phyloP scores from a whole-genome alignment of 108 stramenopile genomes.

The Cyclotella sp. region DNA sequence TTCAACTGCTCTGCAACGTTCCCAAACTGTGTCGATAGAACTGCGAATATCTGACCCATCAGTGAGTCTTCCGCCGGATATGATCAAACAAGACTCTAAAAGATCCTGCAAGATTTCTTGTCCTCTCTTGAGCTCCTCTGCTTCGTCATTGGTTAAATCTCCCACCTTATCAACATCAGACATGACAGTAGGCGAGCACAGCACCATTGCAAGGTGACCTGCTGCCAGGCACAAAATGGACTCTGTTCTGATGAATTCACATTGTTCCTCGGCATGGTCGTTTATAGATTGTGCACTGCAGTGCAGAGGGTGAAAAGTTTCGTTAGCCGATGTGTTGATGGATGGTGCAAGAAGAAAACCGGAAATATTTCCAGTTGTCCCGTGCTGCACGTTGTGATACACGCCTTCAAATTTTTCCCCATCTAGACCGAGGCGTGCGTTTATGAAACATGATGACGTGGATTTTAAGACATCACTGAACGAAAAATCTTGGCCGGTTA shows the following conservation, averaged over 20 bases:
- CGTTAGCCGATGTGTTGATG: slow-evolving; percentile 1
- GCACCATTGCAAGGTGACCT: slow-evolving; percentile 65
- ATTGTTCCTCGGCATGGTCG: background rate
- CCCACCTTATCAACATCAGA: slow-evolving; percentile 55
- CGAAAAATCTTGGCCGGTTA: slow-evolving; percentile 27
- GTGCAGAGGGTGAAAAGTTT: background rate
- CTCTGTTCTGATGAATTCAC: slow-evolving; percentile 29
- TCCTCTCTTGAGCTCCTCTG: slow-evolving; percentile 8
- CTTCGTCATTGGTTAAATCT: background rate
- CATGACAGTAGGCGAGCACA: slow-evolving; percentile 33
- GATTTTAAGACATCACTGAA: slow-evolving; percentile 15
- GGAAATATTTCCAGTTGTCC: slow-evolving; percentile 64
- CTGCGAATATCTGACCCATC: slow-evolving; percentile 27
- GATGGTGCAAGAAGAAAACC: slow-evolving; percentile 41
- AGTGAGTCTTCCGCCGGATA: slow-evolving; percentile 35
- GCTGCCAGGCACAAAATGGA: slow-evolving; percentile 67
- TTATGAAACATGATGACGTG: slow-evolving; percentile 67
- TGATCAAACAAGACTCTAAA: slow-evolving; percentile 27
- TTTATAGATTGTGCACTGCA: background rate
- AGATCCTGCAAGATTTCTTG: slow-evolving; percentile 20
- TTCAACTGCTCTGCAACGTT: slow-evolving; percentile 17
- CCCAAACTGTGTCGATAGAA: slow-evolving; percentile 37
- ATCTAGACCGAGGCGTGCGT: slow-evolving; percentile 70
- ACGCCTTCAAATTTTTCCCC: slow-evolving; percentile 79
- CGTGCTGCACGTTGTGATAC: slow-evolving; percentile 67